A percentile compares a stretch with the other conserved stretches of the same genome.
Conservation (phyloP, 495 filamentous ascomycete species). For the Penicillium manginii region DNA sequence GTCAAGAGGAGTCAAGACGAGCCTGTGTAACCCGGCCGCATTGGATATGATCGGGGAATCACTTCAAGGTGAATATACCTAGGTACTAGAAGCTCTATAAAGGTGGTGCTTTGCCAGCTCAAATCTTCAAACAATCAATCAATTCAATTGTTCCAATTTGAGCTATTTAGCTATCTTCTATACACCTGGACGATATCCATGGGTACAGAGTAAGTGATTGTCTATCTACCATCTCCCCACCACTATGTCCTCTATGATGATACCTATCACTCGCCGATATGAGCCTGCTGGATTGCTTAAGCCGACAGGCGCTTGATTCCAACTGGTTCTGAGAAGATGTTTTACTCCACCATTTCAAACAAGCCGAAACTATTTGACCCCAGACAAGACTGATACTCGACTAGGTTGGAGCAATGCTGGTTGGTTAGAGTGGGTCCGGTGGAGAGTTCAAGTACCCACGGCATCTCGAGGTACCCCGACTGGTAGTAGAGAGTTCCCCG, state of each 20-base stretch:
- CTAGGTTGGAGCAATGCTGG: background rate
- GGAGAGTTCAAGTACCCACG: background rate
- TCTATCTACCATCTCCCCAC: background rate
- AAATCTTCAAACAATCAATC: background rate
- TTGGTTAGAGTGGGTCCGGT: background rate
- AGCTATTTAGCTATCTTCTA: too few relatives aligned
- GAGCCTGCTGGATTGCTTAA: slow-evolving; percentile 21
- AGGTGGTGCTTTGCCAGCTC: background rate
- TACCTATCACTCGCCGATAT: slow-evolving; percentile 27
- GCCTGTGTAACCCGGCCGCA: too few relatives aligned
- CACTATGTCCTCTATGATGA: slow-evolving; percentile 17
- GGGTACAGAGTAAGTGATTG: background rate
- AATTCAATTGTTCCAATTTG: background rate
- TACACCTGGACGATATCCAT: too few relatives aligned
- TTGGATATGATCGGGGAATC: too few relatives aligned
- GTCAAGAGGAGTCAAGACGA: too few relatives aligned
- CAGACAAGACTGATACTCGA: background rate
- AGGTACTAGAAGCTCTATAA: background rate
- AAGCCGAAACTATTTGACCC: background rate
- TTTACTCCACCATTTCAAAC: background rate
- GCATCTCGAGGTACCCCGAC: background rate
- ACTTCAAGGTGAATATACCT: too few relatives aligned
- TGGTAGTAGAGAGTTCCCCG: background rate
- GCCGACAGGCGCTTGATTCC: slow-evolving; percentile 16
- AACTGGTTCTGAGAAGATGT: slow-evolving; percentile 15